Percentiles rank a stretch among this genome's conserved stretches.
Evolutionary conservation across 208 protist species (phyloP).

Genomic region (Trypanosoma avium): DNA sequence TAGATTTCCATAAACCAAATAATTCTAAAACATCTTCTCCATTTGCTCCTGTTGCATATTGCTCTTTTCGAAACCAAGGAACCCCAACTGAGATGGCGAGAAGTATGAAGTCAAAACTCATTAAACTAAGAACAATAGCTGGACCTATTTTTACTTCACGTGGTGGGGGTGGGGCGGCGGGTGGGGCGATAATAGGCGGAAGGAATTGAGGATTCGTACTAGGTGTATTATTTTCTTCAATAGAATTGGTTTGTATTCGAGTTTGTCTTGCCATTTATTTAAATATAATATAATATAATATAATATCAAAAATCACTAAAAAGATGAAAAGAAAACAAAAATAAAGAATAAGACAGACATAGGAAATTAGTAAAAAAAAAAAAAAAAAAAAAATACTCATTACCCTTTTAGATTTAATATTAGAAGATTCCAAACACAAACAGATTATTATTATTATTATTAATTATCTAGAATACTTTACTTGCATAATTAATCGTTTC

Average conservation of each 20-base stretch:
- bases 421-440: too few species aligned
- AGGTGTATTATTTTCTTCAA: too few species aligned
- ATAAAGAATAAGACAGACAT: not conserved
- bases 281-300: too few species aligned
- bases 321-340: not conserved
- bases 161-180: conserved; percentile 46
- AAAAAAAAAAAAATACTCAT: not conserved
- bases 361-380: not conserved
- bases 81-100: conserved; percentile 50
- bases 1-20: conserved; percentile 59
- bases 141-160: conserved; percentile 52
- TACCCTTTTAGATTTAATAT: not conserved
- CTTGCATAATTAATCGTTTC: conserved; percentile 59
- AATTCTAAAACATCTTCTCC: conserved; percentile 17
- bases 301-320: conserved; percentile 2
- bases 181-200: conserved; percentile 8
- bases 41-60: conserved; percentile 43
- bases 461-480: conserved; percentile 25
- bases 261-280: too few species aligned
- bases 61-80: conserved; percentile 67
- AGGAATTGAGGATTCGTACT: not conserved
- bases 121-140: conserved; percentile 31
- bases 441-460: too few species aligned
- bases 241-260: too few species aligned
- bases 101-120: conserved; percentile 44